Conservation (phyloP, 495 filamentous ascomycete species). For the Tuber magnatum region DNA sequence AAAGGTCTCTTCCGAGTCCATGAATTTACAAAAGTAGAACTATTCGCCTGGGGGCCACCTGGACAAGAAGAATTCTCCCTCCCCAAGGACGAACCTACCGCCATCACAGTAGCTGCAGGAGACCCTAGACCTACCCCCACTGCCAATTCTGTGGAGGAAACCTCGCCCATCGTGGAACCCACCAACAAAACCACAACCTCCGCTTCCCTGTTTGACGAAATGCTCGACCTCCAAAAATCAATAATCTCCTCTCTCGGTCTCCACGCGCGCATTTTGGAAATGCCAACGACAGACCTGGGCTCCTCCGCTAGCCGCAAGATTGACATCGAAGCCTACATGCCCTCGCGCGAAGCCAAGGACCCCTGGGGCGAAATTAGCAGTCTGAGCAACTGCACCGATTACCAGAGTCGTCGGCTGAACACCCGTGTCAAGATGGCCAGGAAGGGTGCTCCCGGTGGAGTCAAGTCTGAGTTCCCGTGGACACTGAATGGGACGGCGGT, state of each 20-base stretch:
- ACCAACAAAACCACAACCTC: conserved; percentile 32
- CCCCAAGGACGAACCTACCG: conserved; percentile 17
- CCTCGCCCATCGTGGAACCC: not conserved
- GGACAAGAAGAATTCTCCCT: conserved; percentile 14
- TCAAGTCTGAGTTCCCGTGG: conserved; percentile 56
- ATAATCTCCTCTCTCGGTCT: conserved; percentile 68
- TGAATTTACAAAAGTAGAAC: conserved; percentile 96
- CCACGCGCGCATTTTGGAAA: conserved; percentile 83
- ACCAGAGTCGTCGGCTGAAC: conserved; percentile 74
- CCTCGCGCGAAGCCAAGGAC: conserved; percentile 64
- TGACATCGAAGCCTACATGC: conserved; percentile 93
- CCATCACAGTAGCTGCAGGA: not conserved
- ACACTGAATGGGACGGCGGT: conserved; percentile 93
- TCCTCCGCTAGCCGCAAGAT: conserved; percentile 76
- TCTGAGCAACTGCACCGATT: conserved; percentile 87
- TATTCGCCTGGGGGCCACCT: conserved; percentile 78
- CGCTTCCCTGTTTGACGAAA: conserved; percentile 65
- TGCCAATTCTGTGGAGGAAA: not conserved
- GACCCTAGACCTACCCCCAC: not conserved
- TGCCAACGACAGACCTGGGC: conserved; percentile 82
- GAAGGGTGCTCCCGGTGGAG: conserved; percentile 44
- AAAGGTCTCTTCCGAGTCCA: conserved; percentile 98
- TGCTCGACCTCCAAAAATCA: conserved; percentile 76
- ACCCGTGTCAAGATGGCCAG: conserved; percentile 56
- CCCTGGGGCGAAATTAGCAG: conserved; percentile 94